phyloP scores from a whole-genome alignment of 1,284 basidiomycete genomes.

The Spongispora temasekensis region DNA sequence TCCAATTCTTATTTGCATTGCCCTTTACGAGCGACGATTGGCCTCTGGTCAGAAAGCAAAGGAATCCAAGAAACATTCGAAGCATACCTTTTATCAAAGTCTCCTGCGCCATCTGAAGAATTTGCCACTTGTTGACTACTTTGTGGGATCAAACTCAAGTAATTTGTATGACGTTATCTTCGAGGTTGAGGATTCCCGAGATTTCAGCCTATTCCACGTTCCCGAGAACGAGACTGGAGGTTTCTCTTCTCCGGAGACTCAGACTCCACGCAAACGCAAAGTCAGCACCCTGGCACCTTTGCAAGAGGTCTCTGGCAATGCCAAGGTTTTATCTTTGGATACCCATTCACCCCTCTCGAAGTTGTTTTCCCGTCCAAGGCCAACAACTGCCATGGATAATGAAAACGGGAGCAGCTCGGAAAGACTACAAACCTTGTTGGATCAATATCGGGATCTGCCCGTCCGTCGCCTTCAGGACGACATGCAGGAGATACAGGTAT shows the following conservation, averaged over 20 bases:
- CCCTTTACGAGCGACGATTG: constrained; percentile 77
- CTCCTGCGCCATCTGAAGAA: constrained; percentile 70
- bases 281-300: constrained; percentile 28
- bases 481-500: constrained; percentile 77
- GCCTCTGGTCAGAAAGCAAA: constrained; percentile 50
- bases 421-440: constrained; percentile 60
- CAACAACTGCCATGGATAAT: constrained; percentile 18
- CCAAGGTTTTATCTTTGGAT: constrained; percentile 33
- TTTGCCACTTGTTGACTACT: constrained; percentile 69
- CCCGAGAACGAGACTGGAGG: constrained; percentile 40
- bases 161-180: constrained; percentile 78
- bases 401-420: constrained; percentile 46
- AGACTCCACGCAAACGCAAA: constrained; percentile 27
- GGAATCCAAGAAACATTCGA: constrained; percentile 51
- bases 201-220: constrained; percentile 53
- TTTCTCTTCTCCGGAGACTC: constrained; percentile 8
- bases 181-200: constrained; percentile 59
- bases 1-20: constrained; percentile 77
- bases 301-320: constrained; percentile 31
- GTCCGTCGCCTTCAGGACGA: constrained; percentile 69
- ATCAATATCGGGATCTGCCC: constrained; percentile 62
- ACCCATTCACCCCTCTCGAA: constrained; percentile 32
- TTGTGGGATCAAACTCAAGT: constrained; percentile 64
- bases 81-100: constrained; percentile 58
- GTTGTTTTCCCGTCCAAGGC: constrained; percentile 26